phyloP scores from a whole-genome alignment of 1,284 basidiomycete species.

The Rhodotorula sp. region DNA sequence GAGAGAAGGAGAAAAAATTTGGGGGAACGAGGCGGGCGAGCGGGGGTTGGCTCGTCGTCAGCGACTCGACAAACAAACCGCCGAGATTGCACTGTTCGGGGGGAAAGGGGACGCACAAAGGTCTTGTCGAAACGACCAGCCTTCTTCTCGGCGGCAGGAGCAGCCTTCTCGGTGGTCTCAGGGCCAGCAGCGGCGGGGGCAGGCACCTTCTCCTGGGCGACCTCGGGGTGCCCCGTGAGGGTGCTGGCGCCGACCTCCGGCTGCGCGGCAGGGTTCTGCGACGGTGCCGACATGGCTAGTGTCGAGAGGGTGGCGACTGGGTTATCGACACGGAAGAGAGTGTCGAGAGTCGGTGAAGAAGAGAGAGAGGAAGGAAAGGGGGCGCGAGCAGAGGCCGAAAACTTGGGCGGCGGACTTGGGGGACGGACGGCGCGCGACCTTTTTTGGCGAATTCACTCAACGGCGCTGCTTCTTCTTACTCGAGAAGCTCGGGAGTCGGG shows the following conservation, averaged over 20 bases:
- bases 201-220: constrained; percentile 23
- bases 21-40: not conserved
- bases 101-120: constrained; percentile 18
- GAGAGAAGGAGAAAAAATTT: not conserved
- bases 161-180: constrained; percentile 3
- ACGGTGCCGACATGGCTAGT: constrained; percentile 3
- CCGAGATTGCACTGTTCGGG: not conserved
- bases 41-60: not conserved
- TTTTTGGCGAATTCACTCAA: too few species aligned
- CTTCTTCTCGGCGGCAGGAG: constrained; percentile 29
- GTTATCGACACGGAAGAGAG: not conserved
- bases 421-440: too few species aligned
- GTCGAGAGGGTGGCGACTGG: not conserved
- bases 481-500: too few species aligned
- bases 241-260: not conserved
- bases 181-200: constrained; percentile 5
- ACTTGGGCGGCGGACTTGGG: too few species aligned
- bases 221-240: constrained; percentile 19
- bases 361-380: not conserved
- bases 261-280: not conserved
- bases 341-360: not conserved
- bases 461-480: too few species aligned
- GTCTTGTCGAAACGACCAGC: constrained; percentile 40
- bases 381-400: not conserved
- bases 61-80: not conserved